phyloP scores from a whole-genome alignment of 805 yeast species.

The Isabelozyma gotoi region DNA sequence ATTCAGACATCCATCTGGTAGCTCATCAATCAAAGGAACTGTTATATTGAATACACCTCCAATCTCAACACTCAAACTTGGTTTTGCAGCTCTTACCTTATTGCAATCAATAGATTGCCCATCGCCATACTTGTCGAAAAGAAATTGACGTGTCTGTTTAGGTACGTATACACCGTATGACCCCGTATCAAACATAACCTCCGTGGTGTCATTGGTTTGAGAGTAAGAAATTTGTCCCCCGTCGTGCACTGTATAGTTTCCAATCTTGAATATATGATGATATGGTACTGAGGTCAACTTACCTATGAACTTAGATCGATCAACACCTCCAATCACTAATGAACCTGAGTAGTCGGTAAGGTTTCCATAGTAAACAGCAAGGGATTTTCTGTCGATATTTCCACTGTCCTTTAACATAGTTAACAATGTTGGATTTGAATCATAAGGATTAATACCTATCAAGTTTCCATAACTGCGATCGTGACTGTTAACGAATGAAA shows the following conservation, averaged over 20 bases:
- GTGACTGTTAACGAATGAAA: too few species aligned
- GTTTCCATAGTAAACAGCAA: conserved; percentile 34
- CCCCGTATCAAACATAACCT: background rate
- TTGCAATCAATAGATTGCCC: too few species aligned
- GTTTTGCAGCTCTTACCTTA: background rate
- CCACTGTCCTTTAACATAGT: conserved; percentile 31
- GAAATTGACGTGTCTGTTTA: too few species aligned
- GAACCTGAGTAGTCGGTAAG: conserved; percentile 18
- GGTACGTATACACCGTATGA: too few species aligned
- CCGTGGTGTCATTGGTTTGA: too few species aligned
- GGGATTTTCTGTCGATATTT: conserved; percentile 29
- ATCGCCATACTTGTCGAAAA: too few species aligned
- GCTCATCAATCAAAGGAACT: background rate
- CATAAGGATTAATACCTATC: too few species aligned
- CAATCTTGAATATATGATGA: too few species aligned
- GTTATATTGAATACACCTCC: background rate
- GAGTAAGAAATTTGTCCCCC: too few species aligned
- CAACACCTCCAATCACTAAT: conserved; percentile 28
- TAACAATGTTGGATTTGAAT: conserved; percentile 29
- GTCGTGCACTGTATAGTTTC: too few species aligned
- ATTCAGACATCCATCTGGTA: background rate
- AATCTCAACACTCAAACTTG: background rate
- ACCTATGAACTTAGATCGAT: conserved; percentile 22
- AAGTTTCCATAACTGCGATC: too few species aligned
- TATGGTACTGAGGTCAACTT: background rate